Evolutionary conservation across 169 alveolate genomes (phyloP).

Genomic region (Plasmodium yoelii): DNA sequence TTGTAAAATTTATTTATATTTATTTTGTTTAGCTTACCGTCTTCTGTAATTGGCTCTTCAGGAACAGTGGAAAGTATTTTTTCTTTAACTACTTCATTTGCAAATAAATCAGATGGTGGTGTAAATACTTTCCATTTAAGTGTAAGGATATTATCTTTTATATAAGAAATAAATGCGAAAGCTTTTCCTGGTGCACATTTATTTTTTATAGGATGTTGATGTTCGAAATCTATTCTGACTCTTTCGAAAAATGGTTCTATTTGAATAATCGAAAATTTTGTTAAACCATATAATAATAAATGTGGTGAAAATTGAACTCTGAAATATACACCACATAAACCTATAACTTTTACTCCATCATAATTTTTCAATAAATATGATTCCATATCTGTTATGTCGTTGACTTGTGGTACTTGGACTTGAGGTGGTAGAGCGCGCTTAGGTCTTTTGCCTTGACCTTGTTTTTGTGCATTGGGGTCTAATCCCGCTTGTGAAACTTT

Average conservation of each 20-base stretch:
- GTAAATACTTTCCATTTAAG: slow-evolving; percentile 32
- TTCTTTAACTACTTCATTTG: neutral
- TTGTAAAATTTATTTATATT: neutral
- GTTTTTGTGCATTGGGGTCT: neutral
- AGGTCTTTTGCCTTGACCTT: neutral
- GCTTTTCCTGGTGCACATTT: slow-evolving; percentile 26
- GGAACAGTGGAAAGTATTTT: neutral
- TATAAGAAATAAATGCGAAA: slow-evolving; percentile 6
- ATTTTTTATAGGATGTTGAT: slow-evolving; percentile 2
- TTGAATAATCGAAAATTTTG: slow-evolving; percentile 15
- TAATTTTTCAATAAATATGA: slow-evolving; percentile 38
- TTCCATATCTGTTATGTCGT: slow-evolving; percentile 2
- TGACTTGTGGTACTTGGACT: neutral
- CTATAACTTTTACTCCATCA: slow-evolving; percentile 37
- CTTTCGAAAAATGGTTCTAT: slow-evolving; percentile 30
- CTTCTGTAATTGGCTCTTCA: neutral
- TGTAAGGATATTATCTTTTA: slow-evolving; percentile 12
- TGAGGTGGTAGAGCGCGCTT: neutral
- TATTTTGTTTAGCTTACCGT: neutral
- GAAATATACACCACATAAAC: slow-evolving; percentile 46
- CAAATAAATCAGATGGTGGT: slow-evolving; percentile 3
- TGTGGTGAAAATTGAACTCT: slow-evolving; percentile 32
- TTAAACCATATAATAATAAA: slow-evolving; percentile 17
- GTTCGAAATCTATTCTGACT: slow-evolving; percentile 14
- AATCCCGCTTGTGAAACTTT: neutral